phyloP scores from a whole-genome alignment of 352 stramenopile species.

The Globisporangium carolinianum region DNA sequence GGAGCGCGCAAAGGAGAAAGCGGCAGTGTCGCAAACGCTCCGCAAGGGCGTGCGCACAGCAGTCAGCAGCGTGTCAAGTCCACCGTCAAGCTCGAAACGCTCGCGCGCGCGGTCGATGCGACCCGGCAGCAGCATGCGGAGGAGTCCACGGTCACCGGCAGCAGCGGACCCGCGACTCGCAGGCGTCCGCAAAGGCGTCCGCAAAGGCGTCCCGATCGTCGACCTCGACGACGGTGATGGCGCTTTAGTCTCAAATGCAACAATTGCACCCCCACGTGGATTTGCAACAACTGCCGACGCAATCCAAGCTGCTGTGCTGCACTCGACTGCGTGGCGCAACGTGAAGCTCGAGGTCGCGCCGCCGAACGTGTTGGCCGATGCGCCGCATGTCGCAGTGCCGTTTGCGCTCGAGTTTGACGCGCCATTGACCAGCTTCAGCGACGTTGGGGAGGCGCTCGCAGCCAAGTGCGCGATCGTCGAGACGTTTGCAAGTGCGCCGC shows the following conservation, averaged over 20 bases:
- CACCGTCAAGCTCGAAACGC: slow-evolving; percentile 23
- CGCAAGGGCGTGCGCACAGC: slow-evolving; percentile 36
- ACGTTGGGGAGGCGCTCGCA: slow-evolving; percentile 11
- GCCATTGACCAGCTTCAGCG: slow-evolving; percentile 35
- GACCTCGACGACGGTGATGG: slow-evolving; percentile 18
- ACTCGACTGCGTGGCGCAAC: slow-evolving; percentile 63
- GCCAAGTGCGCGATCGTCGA: slow-evolving; percentile 22
- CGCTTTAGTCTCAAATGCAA: neutral
- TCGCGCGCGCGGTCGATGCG: slow-evolving; percentile 42
- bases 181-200: slow-evolving; percentile 15
- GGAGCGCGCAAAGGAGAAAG: slow-evolving; percentile 11
- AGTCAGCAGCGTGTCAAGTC: slow-evolving; percentile 2
- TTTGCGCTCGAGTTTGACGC: slow-evolving; percentile 31
- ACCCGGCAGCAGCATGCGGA: slow-evolving; percentile 35
- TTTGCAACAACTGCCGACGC: slow-evolving; percentile 31
- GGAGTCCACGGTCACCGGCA: slow-evolving; percentile 42
- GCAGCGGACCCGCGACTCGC: slow-evolving; percentile 17
- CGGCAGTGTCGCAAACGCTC: slow-evolving; percentile 12
- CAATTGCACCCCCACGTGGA: slow-evolving; percentile 1
- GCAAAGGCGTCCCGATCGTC: slow-evolving; percentile 17
- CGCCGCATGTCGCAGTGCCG: slow-evolving; percentile 15
- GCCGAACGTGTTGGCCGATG: slow-evolving; percentile 33
- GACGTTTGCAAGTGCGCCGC: slow-evolving; percentile 12
- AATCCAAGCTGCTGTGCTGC: slow-evolving; percentile 33
- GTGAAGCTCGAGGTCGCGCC: slow-evolving; percentile 25